phyloP scores from a whole-genome alignment of 257 asterid genomes.

The Solanum okadae region DNA sequence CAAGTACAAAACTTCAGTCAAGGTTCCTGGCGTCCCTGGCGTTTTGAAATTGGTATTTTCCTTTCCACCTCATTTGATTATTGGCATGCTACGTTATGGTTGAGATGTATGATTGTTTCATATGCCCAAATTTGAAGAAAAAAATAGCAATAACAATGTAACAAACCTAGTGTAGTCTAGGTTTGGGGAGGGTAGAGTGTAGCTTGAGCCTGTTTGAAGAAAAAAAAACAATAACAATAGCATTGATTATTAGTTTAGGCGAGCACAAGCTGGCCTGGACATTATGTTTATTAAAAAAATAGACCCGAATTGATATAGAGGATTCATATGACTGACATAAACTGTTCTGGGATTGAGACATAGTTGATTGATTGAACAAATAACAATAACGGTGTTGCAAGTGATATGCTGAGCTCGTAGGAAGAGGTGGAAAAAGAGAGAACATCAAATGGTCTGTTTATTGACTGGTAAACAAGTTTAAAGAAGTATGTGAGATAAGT shows the following conservation, averaged over 20 bases:
- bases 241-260: background rate
- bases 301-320: background rate
- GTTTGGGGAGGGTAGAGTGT: background rate
- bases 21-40: conserved; percentile 77
- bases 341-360: background rate
- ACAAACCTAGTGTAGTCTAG: background rate
- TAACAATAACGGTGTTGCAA: background rate
- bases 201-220: background rate
- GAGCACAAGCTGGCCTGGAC: background rate
- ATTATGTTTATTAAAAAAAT: too few species aligned
- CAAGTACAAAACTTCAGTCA: conserved; percentile 55
- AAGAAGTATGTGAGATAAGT: background rate
- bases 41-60: conserved; percentile 56
- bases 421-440: background rate
- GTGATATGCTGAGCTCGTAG: background rate
- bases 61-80: background rate
- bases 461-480: background rate
- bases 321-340: background rate
- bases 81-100: background rate
- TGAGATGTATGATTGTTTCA: background rate
- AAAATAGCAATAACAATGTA: background rate
- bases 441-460: background rate
- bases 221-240: background rate
- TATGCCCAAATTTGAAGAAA: background rate
- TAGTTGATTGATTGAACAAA: background rate